Evolutionary conservation across 1,284 basidiomycete species (phyloP).

Genomic region (Cryptococcus hybrid): DNA sequence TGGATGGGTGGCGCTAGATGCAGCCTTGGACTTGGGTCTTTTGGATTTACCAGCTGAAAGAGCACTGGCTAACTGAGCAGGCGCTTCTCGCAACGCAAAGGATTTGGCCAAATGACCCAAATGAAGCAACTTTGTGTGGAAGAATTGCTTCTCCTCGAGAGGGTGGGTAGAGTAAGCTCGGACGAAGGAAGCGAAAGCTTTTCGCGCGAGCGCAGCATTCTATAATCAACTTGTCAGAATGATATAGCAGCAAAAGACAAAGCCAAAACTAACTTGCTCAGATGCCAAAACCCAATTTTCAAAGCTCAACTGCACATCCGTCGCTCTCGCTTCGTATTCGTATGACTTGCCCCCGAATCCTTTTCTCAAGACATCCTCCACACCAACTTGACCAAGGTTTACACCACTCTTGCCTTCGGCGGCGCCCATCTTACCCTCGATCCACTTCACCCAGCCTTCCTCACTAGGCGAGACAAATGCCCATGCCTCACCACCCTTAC

Average conservation of each 20-base stretch:
- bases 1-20: slow-evolving; percentile 21
- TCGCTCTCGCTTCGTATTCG: slow-evolving; percentile 88
- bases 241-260: neutral
- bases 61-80: slow-evolving; percentile 58
- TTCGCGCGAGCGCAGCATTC: slow-evolving; percentile 75
- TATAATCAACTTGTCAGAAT: slow-evolving; percentile 41
- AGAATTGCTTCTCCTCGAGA: slow-evolving; percentile 88
- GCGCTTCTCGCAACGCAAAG: slow-evolving; percentile 92
- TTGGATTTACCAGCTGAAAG: slow-evolving; percentile 32
- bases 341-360: slow-evolving; percentile 81
- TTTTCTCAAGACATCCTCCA: slow-evolving; percentile 68
- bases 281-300: slow-evolving; percentile 86
- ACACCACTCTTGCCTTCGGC: slow-evolving; percentile 49
- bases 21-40: slow-evolving; percentile 53
- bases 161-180: slow-evolving; percentile 98
- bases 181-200: slow-evolving; percentile 88
- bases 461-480: slow-evolving; percentile 83
- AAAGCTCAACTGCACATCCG: slow-evolving; percentile 91
- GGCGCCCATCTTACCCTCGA: slow-evolving; percentile 68
- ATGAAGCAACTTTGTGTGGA: slow-evolving; percentile 91
- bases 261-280: slow-evolving; percentile 60
- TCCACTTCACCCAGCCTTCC: slow-evolving; percentile 82
- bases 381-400: slow-evolving; percentile 60
- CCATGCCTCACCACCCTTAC: slow-evolving; percentile 86
- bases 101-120: slow-evolving; percentile 96